Evolutionary conservation across 192 early-diverging fungal genomes (phyloP).

Genomic region (Coemansia sp.): DNA sequence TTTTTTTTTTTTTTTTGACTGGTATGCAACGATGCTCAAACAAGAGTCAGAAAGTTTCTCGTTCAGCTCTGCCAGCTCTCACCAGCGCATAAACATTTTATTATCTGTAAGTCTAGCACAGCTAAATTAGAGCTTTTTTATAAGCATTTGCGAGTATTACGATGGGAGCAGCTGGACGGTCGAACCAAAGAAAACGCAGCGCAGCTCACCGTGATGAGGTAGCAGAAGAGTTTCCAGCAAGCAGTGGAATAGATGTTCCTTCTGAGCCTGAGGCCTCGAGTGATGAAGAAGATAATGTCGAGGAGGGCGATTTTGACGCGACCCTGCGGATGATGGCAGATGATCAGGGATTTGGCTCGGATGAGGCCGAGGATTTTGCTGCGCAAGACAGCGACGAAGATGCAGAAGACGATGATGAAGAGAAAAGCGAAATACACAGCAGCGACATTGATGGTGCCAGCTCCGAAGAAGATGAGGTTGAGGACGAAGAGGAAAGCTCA

Average conservation of each 20-base stretch:
- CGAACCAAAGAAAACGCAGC: slow-evolving; percentile 34
- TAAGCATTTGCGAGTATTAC: not conserved
- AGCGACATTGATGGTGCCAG: slow-evolving; percentile 58
- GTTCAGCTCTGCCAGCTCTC: not conserved
- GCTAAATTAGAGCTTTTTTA: no score
- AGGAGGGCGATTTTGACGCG: slow-evolving; percentile 47
- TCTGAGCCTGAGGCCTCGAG: slow-evolving; percentile 29
- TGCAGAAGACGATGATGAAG: slow-evolving; percentile 29
- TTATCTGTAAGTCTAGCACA: no score
- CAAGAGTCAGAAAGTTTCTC: slow-evolving; percentile 1
- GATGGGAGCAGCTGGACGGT: slow-evolving; percentile 23
- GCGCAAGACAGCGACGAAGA: slow-evolving; percentile 28
- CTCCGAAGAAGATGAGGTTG: slow-evolving; percentile 51
- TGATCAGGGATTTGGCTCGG: slow-evolving; percentile 56
- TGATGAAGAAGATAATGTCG: slow-evolving; percentile 18
- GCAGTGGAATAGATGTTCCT: slow-evolving; percentile 28
- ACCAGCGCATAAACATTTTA: no score
- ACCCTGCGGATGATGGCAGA: slow-evolving; percentile 34
- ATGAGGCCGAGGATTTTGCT: slow-evolving; percentile 39
- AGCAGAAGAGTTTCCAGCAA: slow-evolving; percentile 20
- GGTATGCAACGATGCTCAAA: not conserved
- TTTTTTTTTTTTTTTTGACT: slow-evolving; percentile 38
- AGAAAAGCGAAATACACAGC: slow-evolving; percentile 30
- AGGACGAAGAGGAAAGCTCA: slow-evolving; percentile 53
- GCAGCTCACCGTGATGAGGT: slow-evolving; percentile 26